These are phyloP conservation scores for Dictyostelium purpureum DNA, from an alignment of 78 protist genomes.

Conservation along the genomic window DNA sequence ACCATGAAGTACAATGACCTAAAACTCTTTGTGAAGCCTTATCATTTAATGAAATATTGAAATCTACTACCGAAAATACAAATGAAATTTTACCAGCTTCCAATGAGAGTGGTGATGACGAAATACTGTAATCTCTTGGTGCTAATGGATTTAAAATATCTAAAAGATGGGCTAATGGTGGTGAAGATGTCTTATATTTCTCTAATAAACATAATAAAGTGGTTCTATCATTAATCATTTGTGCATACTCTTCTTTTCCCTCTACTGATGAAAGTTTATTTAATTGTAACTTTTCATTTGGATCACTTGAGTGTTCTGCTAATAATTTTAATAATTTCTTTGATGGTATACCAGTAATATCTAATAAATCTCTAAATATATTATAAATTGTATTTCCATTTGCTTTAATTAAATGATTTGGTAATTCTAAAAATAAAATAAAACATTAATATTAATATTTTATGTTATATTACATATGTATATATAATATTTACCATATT, in stretches of 20 bases:
- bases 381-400: neutral
- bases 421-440: conserved; percentile 7
- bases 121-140: conserved; percentile 64
- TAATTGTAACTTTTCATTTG: conserved; percentile 6
- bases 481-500: neutral
- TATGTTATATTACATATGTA: neutral
- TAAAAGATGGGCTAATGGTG: conserved; percentile 15
- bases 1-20: conserved; percentile 61
- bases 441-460: neutral
- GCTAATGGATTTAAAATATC: conserved; percentile 20
- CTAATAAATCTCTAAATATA: conserved; percentile 23
- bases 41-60: neutral
- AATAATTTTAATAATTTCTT: conserved; percentile 34
- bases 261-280: conserved; percentile 12
- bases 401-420: conserved; percentile 17
- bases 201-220: conserved; percentile 22
- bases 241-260: conserved; percentile 26
- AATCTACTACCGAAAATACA: conserved; percentile 51
- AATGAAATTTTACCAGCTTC: neutral
- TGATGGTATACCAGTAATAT: conserved; percentile 33
- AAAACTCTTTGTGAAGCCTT: neutral
- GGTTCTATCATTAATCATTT: conserved; percentile 1
- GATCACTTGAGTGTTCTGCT: conserved; percentile 18
- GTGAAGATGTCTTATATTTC: neutral
- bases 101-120: conserved; percentile 21